A percentile compares a stretch with the other conserved stretches of the same genome.
phyloP scores from a whole-genome alignment of 768 basidiomycete species.

The Phylloporus rhodoxanthus region DNA sequence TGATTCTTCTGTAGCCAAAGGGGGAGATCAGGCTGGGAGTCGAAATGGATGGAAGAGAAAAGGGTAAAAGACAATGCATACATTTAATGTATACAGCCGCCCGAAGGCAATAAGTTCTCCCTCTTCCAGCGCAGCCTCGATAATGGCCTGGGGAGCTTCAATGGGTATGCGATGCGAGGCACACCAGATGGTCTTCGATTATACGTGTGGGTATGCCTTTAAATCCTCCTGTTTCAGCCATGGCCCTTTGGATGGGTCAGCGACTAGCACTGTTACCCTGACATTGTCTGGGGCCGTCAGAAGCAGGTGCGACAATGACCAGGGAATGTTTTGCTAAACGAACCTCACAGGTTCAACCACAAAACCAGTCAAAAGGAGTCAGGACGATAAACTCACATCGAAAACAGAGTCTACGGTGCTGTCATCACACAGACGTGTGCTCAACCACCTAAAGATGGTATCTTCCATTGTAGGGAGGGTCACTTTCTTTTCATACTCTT shows the following conservation, averaged over 20 bases:
- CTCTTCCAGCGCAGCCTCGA: slow-evolving; percentile 1
- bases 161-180: slow-evolving; percentile 12
- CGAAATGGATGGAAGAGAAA: too few relatives aligned
- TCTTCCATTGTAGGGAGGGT: slow-evolving; percentile 1
- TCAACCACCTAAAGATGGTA: neutral
- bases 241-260: neutral
- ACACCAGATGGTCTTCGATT: neutral
- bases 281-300: neutral
- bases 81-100: too few relatives aligned
- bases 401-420: neutral
- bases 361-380: too few relatives aligned
- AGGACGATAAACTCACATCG: slow-evolving; percentile 5
- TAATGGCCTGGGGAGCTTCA: slow-evolving; percentile 11
- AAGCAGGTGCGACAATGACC: slow-evolving; percentile 5
- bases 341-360: neutral
- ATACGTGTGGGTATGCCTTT: neutral
- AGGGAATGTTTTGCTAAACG: slow-evolving; percentile 19
- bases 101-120: too few relatives aligned
- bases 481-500: neutral
- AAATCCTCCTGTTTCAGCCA: neutral
- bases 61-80: too few relatives aligned
- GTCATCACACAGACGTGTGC: slow-evolving; percentile 2
- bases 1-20: neutral
- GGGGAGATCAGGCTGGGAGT: neutral
- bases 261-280: neutral